phyloP scores from a whole-genome alignment of 352 stramenopile species.

The Phytophthora kernoviae region DNA sequence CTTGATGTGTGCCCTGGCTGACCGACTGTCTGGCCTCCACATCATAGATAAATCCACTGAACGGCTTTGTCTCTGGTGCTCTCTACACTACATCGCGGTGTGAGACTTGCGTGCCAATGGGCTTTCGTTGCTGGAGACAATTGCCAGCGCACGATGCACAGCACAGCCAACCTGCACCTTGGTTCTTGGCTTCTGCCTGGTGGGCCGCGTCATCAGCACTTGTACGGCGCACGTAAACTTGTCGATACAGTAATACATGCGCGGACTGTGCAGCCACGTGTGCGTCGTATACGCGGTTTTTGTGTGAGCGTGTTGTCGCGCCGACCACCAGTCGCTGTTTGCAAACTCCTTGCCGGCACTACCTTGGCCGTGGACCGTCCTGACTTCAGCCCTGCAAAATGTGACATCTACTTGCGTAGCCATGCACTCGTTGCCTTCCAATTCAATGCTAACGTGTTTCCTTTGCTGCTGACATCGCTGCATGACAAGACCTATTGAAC shows the following conservation, averaged over 20 bases:
- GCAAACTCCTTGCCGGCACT: neutral
- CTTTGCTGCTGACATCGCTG: neutral
- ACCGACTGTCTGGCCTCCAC: no score
- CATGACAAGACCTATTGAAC: no score
- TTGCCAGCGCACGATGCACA: no score
- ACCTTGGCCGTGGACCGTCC: neutral
- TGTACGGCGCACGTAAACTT: neutral
- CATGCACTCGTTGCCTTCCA: no score
- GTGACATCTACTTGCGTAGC: neutral
- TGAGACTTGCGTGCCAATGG: no score
- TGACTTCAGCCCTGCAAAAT: neutral
- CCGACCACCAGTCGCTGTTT: neutral
- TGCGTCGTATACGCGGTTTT: neutral
- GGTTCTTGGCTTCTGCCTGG: no score
- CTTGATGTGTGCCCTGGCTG: no score
- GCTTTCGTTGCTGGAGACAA: no score
- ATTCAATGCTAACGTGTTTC: neutral
- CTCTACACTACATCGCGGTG: no score
- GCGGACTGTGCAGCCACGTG: neutral
- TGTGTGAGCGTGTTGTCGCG: slow-evolving; percentile 2
- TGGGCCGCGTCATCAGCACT: neutral
- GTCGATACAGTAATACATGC: neutral
- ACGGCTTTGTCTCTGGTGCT: no score
- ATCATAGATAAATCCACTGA: no score
- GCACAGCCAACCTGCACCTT: no score